phyloP scores from a whole-genome alignment of 2,329 filamentous ascomycete genomes.

The Arthrinium puccinioides region DNA sequence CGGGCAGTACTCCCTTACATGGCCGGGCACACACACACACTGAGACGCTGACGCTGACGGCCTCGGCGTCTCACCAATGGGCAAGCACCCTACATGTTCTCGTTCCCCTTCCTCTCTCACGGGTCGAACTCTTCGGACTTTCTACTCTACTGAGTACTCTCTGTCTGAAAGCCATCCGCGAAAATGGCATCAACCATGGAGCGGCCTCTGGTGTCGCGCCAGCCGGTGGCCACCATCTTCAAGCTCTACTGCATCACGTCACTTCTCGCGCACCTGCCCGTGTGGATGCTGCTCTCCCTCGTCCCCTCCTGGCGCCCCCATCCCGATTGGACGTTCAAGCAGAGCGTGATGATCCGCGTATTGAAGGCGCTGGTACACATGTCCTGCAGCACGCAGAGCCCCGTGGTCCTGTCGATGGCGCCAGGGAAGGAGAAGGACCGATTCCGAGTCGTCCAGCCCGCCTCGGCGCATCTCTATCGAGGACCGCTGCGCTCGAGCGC shows the following conservation, averaged over 20 bases:
- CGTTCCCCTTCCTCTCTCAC: too few species aligned
- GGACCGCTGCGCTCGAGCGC: slow-evolving; percentile 12
- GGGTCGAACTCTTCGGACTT: too few species aligned
- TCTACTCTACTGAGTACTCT: too few species aligned
- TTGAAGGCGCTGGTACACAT: slow-evolving; percentile 4
- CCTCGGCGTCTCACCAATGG: too few species aligned
- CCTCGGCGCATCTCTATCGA: slow-evolving; percentile 11
- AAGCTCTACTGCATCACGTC: slow-evolving; percentile 7
- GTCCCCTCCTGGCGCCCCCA: slow-evolving; percentile 9
- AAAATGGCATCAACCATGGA: neutral
- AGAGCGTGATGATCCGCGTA: slow-evolving; percentile 9
- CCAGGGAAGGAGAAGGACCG: slow-evolving; percentile 6
- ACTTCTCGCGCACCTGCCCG: slow-evolving; percentile 10
- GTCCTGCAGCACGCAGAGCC: slow-evolving; percentile 6
- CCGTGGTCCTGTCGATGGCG: slow-evolving; percentile 3
- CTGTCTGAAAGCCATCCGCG: neutral
- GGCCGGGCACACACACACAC: too few species aligned
- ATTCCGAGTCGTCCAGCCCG: slow-evolving; percentile 9
- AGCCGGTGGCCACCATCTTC: slow-evolving; percentile 10
- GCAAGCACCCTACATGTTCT: too few species aligned
- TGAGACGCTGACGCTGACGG: too few species aligned
- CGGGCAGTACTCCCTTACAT: too few species aligned
- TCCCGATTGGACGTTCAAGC: slow-evolving; percentile 12
- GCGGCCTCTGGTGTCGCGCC: slow-evolving; percentile 13
- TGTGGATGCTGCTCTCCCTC: slow-evolving; percentile 12